These are phyloP conservation scores for Globisporangium viniferum DNA, from an alignment of 352 stramenopile genomes.

Conservation along the genomic window DNA sequence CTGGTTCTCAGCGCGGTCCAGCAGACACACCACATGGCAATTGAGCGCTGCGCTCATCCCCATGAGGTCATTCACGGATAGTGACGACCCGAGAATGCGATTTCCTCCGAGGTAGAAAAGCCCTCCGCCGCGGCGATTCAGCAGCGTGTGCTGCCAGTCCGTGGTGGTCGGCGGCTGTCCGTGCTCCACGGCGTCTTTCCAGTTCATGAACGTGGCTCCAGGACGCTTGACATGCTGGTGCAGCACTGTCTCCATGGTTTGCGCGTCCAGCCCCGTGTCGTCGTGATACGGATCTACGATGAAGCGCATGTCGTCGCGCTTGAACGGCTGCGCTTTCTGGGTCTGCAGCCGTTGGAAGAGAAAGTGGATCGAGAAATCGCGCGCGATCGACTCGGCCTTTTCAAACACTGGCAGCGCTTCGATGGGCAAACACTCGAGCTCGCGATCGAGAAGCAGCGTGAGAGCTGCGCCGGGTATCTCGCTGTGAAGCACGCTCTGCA, in stretches of 20 bases:
- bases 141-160: constrained; percentile 67
- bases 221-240: constrained; percentile 37
- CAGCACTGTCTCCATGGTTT: constrained; percentile 44
- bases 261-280: constrained; percentile 32
- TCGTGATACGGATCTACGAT: constrained; percentile 66
- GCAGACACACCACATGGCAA: constrained; percentile 70
- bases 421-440: constrained; percentile 46
- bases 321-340: constrained; percentile 50
- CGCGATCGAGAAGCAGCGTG: constrained; percentile 52
- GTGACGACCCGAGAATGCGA: constrained; percentile 50
- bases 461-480: constrained; percentile 45
- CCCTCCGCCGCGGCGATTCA: constrained; percentile 47
- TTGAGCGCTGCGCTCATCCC: constrained; percentile 59
- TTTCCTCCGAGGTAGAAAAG: constrained; percentile 77
- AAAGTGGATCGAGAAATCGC: constrained; percentile 75
- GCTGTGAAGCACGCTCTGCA: constrained; percentile 35
- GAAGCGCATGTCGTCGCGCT: constrained; percentile 55
- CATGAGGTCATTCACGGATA: constrained; percentile 41
- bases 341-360: constrained; percentile 46
- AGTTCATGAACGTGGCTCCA: constrained; percentile 28
- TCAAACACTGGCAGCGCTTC: constrained; percentile 46
- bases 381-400: constrained; percentile 44
- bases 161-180: constrained; percentile 53
- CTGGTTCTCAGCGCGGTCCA: constrained; percentile 81
- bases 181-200: constrained; percentile 65